These are phyloP conservation scores for Trichoderma hamatum DNA, from an alignment of 2,329 filamentous ascomycete species.

Conservation along the genomic window DNA sequence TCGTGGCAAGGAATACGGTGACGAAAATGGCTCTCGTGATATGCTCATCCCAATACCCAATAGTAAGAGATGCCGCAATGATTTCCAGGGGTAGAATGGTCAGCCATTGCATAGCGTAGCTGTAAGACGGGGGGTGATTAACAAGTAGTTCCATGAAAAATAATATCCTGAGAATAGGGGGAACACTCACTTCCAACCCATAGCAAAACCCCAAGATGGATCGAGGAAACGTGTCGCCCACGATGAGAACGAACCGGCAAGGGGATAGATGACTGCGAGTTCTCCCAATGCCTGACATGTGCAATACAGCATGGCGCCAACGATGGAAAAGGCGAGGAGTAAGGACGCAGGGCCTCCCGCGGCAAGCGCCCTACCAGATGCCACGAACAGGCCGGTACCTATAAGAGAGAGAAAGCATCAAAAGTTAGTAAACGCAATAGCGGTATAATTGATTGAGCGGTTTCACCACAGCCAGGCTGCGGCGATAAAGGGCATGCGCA, in stretches of 20 bases:
- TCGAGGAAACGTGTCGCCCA: constrained; percentile 93
- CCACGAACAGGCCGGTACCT: constrained; percentile 86
- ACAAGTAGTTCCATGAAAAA: background rate
- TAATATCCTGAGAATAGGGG: background rate
- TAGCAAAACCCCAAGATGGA: constrained; percentile 91
- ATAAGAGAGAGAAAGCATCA: background rate
- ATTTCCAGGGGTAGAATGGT: constrained; percentile 82
- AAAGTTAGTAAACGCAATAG: background rate
- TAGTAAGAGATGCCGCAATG: constrained; percentile 81
- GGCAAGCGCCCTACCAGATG: constrained; percentile 71
- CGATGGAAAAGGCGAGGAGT: constrained; percentile 74
- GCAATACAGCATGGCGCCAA: constrained; percentile 87
- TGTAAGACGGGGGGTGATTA: constrained; percentile 38
- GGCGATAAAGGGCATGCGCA: constrained; percentile 38
- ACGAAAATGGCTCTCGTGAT: constrained; percentile 77
- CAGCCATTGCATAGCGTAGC: constrained; percentile 87
- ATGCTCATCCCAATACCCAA: constrained; percentile 73
- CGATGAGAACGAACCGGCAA: constrained; percentile 88
- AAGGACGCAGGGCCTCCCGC: constrained; percentile 77
- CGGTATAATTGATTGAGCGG: background rate
- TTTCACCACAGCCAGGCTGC: background rate
- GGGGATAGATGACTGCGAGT: constrained; percentile 85
- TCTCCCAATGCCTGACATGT: constrained; percentile 92
- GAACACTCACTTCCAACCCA: constrained; percentile 81
- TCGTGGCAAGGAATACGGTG: constrained; percentile 74